phyloP scores from a whole-genome alignment of 768 basidiomycete species.

The Dioszegia aurantiaca region DNA sequence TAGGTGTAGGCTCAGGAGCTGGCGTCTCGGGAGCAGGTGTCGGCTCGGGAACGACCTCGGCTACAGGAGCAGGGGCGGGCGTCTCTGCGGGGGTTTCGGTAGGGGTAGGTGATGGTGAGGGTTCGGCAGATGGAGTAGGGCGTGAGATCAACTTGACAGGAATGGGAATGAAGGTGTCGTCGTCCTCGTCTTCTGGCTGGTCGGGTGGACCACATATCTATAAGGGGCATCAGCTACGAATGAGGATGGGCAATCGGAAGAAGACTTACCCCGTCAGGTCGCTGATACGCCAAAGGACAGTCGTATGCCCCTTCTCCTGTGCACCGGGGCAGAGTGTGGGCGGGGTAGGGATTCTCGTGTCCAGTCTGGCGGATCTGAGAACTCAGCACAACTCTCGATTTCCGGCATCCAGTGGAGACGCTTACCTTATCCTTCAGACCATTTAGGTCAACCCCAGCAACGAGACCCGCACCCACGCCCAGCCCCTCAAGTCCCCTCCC shows the following conservation, averaged over 20 bases:
- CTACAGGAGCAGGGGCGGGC: conserved; percentile 1
- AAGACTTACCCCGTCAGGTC: conserved; percentile 7
- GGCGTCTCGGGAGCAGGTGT: background rate
- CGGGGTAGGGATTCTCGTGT: conserved; percentile 3
- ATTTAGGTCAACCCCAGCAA: background rate
- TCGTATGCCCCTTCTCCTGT: conserved; percentile 1
- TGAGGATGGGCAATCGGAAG: background rate
- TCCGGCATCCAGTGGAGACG: background rate
- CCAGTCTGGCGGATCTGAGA: conserved; percentile 3
- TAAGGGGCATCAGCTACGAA: background rate
- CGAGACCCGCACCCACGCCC: background rate
- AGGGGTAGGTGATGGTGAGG: background rate
- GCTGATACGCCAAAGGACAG: background rate
- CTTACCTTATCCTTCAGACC: conserved; percentile 5
- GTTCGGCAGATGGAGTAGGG: no score
- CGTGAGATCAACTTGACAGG: background rate
- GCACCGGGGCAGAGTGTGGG: background rate
- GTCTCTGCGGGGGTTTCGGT: background rate
- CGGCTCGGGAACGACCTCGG: background rate
- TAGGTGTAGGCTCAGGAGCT: background rate
- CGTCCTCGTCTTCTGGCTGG: no score
- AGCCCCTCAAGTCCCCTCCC: conserved; percentile 1
- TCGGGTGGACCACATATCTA: conserved; percentile 1
- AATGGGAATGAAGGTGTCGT: conserved; percentile 7
- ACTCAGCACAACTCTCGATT: background rate